Conservation (phyloP, 305 asterid species). For the Ilex paraguariensis region DNA sequence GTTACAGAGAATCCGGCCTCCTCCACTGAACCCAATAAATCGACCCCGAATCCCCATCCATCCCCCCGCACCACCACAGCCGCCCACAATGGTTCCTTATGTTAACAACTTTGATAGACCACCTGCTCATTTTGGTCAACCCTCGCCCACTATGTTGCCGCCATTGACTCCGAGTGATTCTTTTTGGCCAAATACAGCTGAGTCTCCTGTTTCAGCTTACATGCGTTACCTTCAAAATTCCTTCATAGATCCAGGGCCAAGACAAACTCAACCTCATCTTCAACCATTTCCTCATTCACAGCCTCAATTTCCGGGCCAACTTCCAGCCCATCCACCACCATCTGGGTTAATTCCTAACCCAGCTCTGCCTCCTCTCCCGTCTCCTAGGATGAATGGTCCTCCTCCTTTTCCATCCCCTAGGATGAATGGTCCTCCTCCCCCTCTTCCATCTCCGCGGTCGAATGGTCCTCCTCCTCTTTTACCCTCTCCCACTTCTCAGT, state of each 20-base stretch:
- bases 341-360: slow-evolving; percentile 41
- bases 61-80: slow-evolving; percentile 36
- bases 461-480: slow-evolving; percentile 61
- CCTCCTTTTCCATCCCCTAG: slow-evolving; percentile 50
- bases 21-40: slow-evolving; percentile 63
- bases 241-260: slow-evolving; percentile 46
- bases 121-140: slow-evolving; percentile 51
- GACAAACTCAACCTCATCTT: slow-evolving; percentile 25
- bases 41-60: slow-evolving; percentile 60
- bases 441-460: slow-evolving; percentile 52
- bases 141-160: slow-evolving; percentile 31
- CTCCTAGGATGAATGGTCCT: slow-evolving; percentile 50
- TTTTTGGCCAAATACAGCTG: slow-evolving; percentile 57
- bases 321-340: slow-evolving; percentile 23
- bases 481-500: slow-evolving; percentile 75
- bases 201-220: slow-evolving; percentile 78
- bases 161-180: slow-evolving; percentile 57
- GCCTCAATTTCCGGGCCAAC: slow-evolving; percentile 37
- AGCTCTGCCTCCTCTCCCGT: slow-evolving; percentile 25
- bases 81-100: slow-evolving; percentile 33
- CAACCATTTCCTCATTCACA: slow-evolving; percentile 9
- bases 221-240: slow-evolving; percentile 81
- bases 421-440: slow-evolving; percentile 51
- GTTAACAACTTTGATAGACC: slow-evolving; percentile 44
- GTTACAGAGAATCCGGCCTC: slow-evolving; percentile 77